Evolutionary conservation across 495 filamentous ascomycete genomes (phyloP), one percentile per base, ranked within the genome.

Genomic region (Aspergillus wentii): DNA sequence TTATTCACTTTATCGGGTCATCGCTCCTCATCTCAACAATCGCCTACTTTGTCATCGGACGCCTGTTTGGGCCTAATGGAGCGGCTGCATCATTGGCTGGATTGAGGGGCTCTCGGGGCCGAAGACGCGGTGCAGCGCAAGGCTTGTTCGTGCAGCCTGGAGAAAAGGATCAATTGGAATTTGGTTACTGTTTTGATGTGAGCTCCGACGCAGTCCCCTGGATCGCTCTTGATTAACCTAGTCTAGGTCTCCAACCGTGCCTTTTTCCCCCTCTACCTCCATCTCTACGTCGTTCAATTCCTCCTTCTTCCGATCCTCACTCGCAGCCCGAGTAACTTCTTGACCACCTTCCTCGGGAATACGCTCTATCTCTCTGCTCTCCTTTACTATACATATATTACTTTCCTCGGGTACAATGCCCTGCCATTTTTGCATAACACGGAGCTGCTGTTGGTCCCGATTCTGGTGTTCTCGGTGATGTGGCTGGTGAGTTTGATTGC

Each of bases 171-270:
- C 69, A 68, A 39, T 49, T 87, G 47, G 83, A 86, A 48, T 87
- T 86, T 66, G 84, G 84, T 51, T 87, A 87, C 54, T 86, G 83
- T 54, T 86, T 86, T 57, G 83, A 87, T 63, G 80, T 84, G 49
- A 50, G 75, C 55, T 29, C 4, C 3, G 1, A 9, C 17, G 13
- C 30, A n/a, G 4, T n/a, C 26, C 26, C 26, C 26, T 13, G 10
- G 4, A 21, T 16, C 22, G 19, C 11, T 33, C 27, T 11, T 10
- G 17, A 14, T 22, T 31, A 35, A 37, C 17, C 8, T 23, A 32
- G 6, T 25, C 13, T 37, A 82, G 80, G 80, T 85, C 22, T 75
- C 82, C 4, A 85, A 84, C 38, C 72, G 83, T 22, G 81, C 82
- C 2, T 87, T 85, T 61, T 83, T 87, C 51, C 83, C 83, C 2